Evolutionary conservation across 805 yeast species (phyloP).

Genomic region (Candida ponderosae): DNA sequence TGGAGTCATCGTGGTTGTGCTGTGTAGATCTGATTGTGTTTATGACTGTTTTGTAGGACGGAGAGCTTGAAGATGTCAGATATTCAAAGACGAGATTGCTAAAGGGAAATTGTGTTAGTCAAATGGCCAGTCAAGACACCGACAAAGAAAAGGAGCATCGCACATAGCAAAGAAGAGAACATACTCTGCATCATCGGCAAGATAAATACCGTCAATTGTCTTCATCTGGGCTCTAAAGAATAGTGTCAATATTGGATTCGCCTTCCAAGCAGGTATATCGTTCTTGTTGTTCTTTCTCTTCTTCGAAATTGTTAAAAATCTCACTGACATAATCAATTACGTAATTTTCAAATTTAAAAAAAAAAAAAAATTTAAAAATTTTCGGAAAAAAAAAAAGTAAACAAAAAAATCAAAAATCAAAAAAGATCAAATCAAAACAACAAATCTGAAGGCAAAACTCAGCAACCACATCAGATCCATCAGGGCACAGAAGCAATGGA

Average conservation of each 20-base stretch:
- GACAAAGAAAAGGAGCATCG: not conserved
- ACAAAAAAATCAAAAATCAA: too few relatives aligned
- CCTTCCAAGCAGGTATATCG: too few relatives aligned
- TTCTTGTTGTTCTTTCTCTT: too few relatives aligned
- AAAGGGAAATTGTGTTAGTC: not conserved
- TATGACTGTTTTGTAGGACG: constrained; percentile 21
- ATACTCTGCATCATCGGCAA: constrained; percentile 32
- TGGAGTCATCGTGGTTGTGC: constrained; percentile 4
- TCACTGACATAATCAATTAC: too few relatives aligned
- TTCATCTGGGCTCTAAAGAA: too few relatives aligned
- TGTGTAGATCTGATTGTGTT: constrained; percentile 14
- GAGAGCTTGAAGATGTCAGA: constrained; percentile 25
- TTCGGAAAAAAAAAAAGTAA: too few relatives aligned
- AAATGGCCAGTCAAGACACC: not conserved
- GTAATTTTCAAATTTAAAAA: too few relatives aligned
- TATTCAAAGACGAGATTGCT: constrained; percentile 30
- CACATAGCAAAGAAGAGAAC: constrained; percentile 3
- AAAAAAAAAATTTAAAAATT: too few relatives aligned
- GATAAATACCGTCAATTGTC: constrained; percentile 29
- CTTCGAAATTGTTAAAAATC: too few relatives aligned
- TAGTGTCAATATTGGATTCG: too few relatives aligned
- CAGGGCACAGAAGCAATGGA: constrained; percentile 12
- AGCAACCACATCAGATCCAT: not conserved
- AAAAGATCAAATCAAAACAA: too few relatives aligned
- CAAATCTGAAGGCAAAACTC: too few relatives aligned